These are phyloP conservation scores for Trametes elegans DNA, from an alignment of 768 basidiomycete species.

Conservation along the genomic window DNA sequence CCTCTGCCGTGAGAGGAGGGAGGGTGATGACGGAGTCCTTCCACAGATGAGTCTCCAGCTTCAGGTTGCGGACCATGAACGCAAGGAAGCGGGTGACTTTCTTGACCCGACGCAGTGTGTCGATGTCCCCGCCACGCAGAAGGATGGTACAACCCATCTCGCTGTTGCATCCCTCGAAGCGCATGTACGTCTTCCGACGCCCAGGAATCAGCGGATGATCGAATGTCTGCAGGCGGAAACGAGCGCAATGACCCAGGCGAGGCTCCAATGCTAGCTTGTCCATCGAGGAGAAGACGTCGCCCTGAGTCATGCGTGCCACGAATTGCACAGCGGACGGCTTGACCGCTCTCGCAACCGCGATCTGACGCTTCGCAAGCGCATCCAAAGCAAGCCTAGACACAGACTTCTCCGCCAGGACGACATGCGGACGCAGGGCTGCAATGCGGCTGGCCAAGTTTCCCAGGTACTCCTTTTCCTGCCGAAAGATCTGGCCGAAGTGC, in stretches of 20 bases:
- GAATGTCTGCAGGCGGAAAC: conserved; percentile 88
- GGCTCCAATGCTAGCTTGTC: conserved; percentile 91
- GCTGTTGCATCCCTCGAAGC: conserved; percentile 92
- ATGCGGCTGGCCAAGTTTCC: conserved; percentile 86
- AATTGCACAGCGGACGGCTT: conserved; percentile 85
- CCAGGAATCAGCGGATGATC: conserved; percentile 96
- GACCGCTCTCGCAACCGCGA: conserved; percentile 87
- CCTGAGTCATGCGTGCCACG: conserved; percentile 92
- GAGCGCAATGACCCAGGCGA: conserved; percentile 81
- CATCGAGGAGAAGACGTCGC: conserved; percentile 93
- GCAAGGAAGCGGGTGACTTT: conserved; percentile 89
- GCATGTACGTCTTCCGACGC: conserved; percentile 92
- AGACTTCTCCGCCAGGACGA: conserved; percentile 88
- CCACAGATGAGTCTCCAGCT: conserved; percentile 93
- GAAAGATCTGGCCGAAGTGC: conserved; percentile 85
- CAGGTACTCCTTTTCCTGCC: conserved; percentile 92
- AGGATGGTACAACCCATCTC: conserved; percentile 96
- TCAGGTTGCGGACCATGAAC: conserved; percentile 90
- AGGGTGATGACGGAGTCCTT: conserved; percentile 82
- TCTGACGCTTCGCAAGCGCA: conserved; percentile 77
- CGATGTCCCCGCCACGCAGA: conserved; percentile 81
- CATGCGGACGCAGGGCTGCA: conserved; percentile 86
- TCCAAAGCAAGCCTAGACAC: conserved; percentile 91
- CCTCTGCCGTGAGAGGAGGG: conserved; percentile 62
- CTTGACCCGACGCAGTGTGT: conserved; percentile 82